phyloP scores from a whole-genome alignment of 495 filamentous ascomycete species.

The Aspergillus affinis region DNA sequence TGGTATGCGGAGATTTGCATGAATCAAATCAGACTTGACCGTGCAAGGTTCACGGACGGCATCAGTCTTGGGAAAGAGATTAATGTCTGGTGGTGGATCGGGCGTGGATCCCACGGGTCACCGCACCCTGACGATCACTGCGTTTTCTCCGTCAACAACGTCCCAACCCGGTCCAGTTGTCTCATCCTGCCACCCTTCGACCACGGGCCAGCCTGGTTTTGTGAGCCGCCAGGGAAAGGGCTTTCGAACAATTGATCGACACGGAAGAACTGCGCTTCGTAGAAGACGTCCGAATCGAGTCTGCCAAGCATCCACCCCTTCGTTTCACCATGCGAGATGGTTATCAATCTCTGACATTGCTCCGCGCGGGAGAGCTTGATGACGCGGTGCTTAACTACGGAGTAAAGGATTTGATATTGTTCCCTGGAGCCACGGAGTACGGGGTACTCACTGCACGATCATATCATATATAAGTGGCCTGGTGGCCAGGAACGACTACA shows the following conservation, averaged over 20 bases:
- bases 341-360: conserved; percentile 9
- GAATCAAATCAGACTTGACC: background rate
- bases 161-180: background rate
- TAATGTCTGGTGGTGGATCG: background rate
- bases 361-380: conserved; percentile 1
- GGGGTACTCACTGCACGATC: background rate
- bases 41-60: background rate
- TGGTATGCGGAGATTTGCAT: background rate
- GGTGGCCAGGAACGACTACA: background rate
- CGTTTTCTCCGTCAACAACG: conserved; percentile 6
- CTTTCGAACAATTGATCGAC: conserved; percentile 1
- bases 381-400: background rate
- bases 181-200: too few relatives aligned
- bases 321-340: conserved; percentile 11
- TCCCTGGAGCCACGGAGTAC: background rate
- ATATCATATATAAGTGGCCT: background rate
- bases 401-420: background rate
- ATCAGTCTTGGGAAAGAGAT: background rate
- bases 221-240: background rate
- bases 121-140: conserved; percentile 5
- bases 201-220: too few relatives aligned
- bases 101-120: background rate
- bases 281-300: conserved; percentile 3
- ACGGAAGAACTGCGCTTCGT: background rate
- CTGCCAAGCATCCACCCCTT: background rate